Evolutionary conservation across 2,329 filamentous ascomycete genomes (phyloP).

Genomic region (Cercospora beticola): DNA sequence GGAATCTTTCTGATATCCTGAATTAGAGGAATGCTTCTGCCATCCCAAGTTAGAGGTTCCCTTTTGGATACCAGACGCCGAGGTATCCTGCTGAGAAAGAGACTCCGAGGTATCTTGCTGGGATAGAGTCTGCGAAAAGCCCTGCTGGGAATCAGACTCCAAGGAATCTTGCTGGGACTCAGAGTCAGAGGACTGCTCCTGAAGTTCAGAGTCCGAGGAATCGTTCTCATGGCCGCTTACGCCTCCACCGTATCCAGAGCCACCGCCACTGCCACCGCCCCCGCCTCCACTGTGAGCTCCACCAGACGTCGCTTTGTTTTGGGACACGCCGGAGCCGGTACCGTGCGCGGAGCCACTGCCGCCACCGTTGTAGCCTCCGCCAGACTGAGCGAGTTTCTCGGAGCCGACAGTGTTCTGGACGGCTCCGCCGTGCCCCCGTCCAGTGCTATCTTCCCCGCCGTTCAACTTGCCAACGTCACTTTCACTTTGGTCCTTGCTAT

Average conservation of each 20-base stretch:
- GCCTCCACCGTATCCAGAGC: not conserved
- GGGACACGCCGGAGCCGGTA: not conserved
- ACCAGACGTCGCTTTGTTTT: not conserved
- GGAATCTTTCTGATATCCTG: not conserved
- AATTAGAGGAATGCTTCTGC: not conserved
- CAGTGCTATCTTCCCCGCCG: not conserved
- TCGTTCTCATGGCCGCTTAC: not conserved
- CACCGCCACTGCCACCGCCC: not conserved
- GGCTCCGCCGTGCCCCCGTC: not conserved
- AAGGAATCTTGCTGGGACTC: not conserved
- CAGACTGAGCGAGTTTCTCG: not conserved
- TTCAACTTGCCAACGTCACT: not conserved
- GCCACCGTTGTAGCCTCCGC: not conserved
- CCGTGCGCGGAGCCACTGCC: not conserved
- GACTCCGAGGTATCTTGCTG: too few species aligned
- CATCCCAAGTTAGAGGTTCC: not conserved
- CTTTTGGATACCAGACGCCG: not conserved
- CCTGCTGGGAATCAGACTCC: too few species aligned
- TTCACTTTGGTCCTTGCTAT: not conserved
- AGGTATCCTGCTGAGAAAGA: not conserved
- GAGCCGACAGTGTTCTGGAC: not conserved
- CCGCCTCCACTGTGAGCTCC: not conserved
- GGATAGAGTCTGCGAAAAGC: too few species aligned
- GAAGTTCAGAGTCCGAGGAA: not conserved
- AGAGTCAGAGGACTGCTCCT: not conserved